Base-by-base conservation (phyloP, 495 filamentous ascomycete species). In the Cladorrhinum samala region DNA sequence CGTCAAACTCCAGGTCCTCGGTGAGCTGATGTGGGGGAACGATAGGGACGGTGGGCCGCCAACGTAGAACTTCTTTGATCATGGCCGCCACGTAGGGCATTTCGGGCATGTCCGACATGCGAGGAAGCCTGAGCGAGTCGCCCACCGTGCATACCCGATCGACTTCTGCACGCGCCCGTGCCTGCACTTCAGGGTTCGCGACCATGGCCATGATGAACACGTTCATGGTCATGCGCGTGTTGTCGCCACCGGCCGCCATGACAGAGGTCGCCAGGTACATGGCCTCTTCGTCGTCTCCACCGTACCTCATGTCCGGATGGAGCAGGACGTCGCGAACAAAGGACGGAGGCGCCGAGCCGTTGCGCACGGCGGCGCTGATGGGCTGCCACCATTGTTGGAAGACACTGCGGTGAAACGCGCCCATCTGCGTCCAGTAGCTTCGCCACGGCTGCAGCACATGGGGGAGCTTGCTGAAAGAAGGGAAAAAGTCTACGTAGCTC, bases 51-150 rank as follows among this genome's bases (percentile, higher is more conserved):
- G 60, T 69, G 16, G 81, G 78, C 17, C 76, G 58, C 81, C 81
- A 84, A 36, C 80, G 68, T 16, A 83, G 64, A 13, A 72, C 73
- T 60, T 84, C 81, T 55, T 80, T 83, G 44, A 74, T 67, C 25
- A 81, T 62, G 3, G 74, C 74, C 33, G 44, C 61, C 43, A 67
- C 70, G 52, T 82, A 83, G 5, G 76, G 76, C 38, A 81, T 62
- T 30, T 65, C 63, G 13, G 62, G 49, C 53, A 75, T 60, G 61
- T 82, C 79, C 13, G 62, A 64, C 62, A 79, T 72, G 46, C 50
- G 42, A 6, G 74, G 74, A 4, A 78, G 67, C 2, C 75, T 58
- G 2, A 20, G 37, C 16, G 19, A 24, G 19, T 64, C 46, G 4
- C 54, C 61, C 3, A 53, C 46, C 6, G 27, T 33, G 2, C 74